Conservation (phyloP, 2,329 filamentous ascomycete species). For the Triangularia verruculosa region DNA sequence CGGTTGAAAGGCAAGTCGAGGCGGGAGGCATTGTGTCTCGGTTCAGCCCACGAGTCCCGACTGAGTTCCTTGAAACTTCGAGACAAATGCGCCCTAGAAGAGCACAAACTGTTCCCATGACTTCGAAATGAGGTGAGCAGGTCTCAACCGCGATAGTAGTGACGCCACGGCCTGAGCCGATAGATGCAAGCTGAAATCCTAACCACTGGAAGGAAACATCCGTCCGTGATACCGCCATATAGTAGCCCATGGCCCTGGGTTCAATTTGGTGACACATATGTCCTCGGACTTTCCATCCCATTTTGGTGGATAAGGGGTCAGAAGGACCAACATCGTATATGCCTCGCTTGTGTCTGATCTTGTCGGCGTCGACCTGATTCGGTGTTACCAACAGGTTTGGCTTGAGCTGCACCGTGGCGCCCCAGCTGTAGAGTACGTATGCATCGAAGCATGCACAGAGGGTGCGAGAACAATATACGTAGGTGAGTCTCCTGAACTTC, state of each 20-base stretch:
- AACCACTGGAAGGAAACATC: background rate
- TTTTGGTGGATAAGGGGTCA: background rate
- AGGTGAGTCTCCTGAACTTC: background rate
- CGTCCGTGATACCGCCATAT: background rate
- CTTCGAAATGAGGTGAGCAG: background rate
- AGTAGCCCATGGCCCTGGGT: background rate
- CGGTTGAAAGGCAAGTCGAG: background rate
- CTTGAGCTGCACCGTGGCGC: background rate
- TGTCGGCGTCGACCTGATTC: too few species aligned
- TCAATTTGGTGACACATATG: background rate
- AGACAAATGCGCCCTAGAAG: background rate
- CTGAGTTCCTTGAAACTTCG: background rate
- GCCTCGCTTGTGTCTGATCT: background rate
- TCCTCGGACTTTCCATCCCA: background rate
- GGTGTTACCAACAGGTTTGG: background rate
- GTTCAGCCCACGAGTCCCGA: background rate
- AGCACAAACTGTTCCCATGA: background rate
- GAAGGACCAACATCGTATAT: constrained; percentile 5
- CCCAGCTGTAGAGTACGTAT: background rate
- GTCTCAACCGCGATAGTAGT: background rate
- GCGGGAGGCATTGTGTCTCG: background rate
- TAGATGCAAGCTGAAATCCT: background rate
- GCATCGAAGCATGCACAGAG: constrained; percentile 1
- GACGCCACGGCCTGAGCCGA: background rate
- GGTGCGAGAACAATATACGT: constrained; percentile 1